Conservation (phyloP, 202 grass and related monocot species). For the Zoysia matrella region DNA sequence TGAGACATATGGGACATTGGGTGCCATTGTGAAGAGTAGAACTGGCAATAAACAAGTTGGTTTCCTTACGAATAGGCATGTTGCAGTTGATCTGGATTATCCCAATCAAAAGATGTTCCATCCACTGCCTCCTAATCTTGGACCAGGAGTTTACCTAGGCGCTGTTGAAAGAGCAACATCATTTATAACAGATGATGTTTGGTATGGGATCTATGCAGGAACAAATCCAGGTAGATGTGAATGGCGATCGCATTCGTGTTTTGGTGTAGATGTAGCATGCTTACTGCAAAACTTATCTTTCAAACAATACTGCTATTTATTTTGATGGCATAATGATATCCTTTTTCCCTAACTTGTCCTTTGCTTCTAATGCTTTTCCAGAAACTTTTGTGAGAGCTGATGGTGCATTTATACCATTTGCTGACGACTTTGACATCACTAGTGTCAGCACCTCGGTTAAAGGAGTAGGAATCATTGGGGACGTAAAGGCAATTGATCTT, state of each 20-base stretch:
- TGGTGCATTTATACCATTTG: slow-evolving; percentile 82
- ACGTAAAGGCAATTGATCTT: slow-evolving; percentile 75
- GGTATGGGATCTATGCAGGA: slow-evolving; percentile 83
- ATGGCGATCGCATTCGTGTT: slow-evolving; percentile 13
- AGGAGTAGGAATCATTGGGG: slow-evolving; percentile 71
- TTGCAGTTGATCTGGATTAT: slow-evolving; percentile 84
- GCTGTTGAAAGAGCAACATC: slow-evolving; percentile 86
- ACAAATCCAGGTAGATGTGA: slow-evolving; percentile 72
- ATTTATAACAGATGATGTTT: slow-evolving; percentile 93
- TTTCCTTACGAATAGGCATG: slow-evolving; percentile 83
- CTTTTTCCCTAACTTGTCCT: slow-evolving; percentile 9
- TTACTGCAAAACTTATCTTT: background rate
- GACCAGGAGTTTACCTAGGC: slow-evolving; percentile 85
- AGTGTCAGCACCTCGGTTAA: slow-evolving; percentile 69
- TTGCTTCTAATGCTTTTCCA: slow-evolving; percentile 49
- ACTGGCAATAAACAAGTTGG: slow-evolving; percentile 87
- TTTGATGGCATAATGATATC: slow-evolving; percentile 9
- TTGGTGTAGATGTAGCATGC: background rate
- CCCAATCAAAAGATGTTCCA: slow-evolving; percentile 79
- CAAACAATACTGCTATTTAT: background rate
- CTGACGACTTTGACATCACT: slow-evolving; percentile 61
- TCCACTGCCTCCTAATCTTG: slow-evolving; percentile 73
- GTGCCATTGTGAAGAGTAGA: slow-evolving; percentile 82
- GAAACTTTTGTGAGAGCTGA: slow-evolving; percentile 84
- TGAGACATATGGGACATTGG: slow-evolving; percentile 81